Conservation (phyloP, 805 yeast species). For the Hanseniaspora guilliermondii region DNA sequence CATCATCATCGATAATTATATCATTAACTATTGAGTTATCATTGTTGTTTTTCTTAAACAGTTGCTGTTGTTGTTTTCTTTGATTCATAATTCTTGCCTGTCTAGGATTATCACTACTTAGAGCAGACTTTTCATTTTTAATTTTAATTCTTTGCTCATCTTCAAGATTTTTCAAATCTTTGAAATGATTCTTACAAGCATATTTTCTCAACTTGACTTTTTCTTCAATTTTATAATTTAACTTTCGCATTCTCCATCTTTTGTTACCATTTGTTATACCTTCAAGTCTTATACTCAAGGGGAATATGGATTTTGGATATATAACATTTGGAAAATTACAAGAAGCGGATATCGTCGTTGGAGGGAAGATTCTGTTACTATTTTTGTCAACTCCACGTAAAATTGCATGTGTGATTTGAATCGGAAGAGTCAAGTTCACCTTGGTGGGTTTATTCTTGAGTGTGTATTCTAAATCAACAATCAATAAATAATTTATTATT, state of each 20-base stretch:
- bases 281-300: conserved; percentile 70
- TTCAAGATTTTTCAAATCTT: conserved; percentile 33
- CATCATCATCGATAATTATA: conserved; percentile 10
- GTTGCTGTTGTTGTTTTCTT: conserved; percentile 20
- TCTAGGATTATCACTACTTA: not conserved
- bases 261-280: conserved; percentile 45
- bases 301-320: conserved; percentile 76
- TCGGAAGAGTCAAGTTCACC: conserved; percentile 44
- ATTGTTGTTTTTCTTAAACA: conserved; percentile 29
- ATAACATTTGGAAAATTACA: conserved; percentile 81
- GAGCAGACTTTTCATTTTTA: conserved; percentile 30
- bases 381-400: conserved; percentile 72
- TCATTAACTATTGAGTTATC: conserved; percentile 26
- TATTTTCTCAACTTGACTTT: conserved; percentile 47
- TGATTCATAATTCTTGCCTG: conserved; percentile 12
- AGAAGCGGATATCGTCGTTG: conserved; percentile 78
- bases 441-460: conserved; percentile 19
- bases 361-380: conserved; percentile 86
- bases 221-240: conserved; percentile 84
- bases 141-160: conserved; percentile 22
- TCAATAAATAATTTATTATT: conserved; percentile 57
- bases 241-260: conserved; percentile 86
- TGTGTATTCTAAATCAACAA: conserved; percentile 41
- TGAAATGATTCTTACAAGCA: conserved; percentile 46
- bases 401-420: conserved; percentile 65